Conservation (phyloP, 441 rosid genomes). For the Populus trichocarpa region DNA sequence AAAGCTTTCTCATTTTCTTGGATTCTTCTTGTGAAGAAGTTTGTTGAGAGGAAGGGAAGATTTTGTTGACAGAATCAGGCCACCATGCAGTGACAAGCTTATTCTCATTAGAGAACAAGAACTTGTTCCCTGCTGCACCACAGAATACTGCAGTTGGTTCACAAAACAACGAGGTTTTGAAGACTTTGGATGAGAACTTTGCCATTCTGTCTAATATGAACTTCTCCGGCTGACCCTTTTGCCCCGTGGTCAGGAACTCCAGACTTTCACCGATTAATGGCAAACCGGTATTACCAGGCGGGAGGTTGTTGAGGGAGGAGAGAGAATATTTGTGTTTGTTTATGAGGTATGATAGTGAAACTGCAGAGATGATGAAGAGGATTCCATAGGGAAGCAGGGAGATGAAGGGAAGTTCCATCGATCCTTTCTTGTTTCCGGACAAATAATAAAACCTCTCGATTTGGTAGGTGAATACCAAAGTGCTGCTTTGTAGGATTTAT, state of each 20-base stretch:
- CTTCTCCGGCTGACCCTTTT: slow-evolving; percentile 11
- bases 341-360: neutral
- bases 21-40: slow-evolving; percentile 19
- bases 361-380: neutral
- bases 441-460: no score
- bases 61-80: slow-evolving; percentile 42
- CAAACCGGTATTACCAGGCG: slow-evolving; percentile 16
- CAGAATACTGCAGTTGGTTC: slow-evolving; percentile 39
- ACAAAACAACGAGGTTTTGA: slow-evolving; percentile 46
- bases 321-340: neutral
- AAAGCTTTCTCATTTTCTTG: slow-evolving; percentile 33
- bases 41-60: slow-evolving; percentile 34
- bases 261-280: slow-evolving; percentile 14
- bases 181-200: slow-evolving; percentile 16
- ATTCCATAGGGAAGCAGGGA: neutral
- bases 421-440: no score
- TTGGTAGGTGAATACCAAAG: no score
- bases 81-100: slow-evolving; percentile 48
- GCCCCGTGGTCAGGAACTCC: slow-evolving; percentile 5
- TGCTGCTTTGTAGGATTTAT: no score
- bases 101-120: slow-evolving; percentile 57
- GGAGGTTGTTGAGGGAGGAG: neutral
- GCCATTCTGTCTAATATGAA: slow-evolving; percentile 12
- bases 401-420: no score
- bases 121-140: slow-evolving; percentile 49